A percentile compares a stretch with the other conserved stretches of the same genome.
These are phyloP conservation scores for Trifolium fragiferum DNA, from an alignment of 306 rosid genomes.

Conservation along the genomic window DNA sequence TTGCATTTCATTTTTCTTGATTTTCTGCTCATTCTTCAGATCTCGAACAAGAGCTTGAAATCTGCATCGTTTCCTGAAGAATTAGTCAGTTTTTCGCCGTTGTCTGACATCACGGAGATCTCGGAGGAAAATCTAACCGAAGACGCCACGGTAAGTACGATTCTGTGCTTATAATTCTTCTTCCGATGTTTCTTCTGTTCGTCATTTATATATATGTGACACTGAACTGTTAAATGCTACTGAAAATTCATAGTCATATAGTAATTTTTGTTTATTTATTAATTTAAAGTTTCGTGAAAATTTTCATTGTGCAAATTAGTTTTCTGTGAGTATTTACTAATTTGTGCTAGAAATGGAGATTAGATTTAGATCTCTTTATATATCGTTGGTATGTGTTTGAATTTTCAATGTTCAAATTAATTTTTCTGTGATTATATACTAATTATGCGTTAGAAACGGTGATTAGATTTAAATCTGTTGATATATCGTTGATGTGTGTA, in stretches of 20 bases:
- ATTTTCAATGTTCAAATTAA: background rate
- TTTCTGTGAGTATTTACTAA: background rate
- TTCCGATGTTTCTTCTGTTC: background rate
- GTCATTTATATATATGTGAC: background rate
- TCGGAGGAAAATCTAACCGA: slow-evolving; percentile 8
- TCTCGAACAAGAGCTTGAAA: slow-evolving; percentile 43
- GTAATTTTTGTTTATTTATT: background rate
- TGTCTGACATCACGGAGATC: slow-evolving; percentile 37
- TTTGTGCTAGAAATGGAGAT: background rate
- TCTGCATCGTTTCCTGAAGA: slow-evolving; percentile 34
- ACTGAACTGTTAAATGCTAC: background rate
- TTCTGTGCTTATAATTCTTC: slow-evolving; percentile 14
- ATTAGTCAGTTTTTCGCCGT: background rate
- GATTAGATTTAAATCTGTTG: background rate
- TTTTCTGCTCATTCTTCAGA: slow-evolving; percentile 29
- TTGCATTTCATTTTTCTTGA: background rate
- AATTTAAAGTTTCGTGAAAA: background rate
- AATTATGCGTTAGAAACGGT: background rate
- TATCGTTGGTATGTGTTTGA: background rate
- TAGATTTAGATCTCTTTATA: background rate
- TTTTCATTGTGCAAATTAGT: background rate
- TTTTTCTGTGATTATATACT: background rate
- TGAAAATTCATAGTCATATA: background rate
- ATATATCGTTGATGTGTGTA: background rate
- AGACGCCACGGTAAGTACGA: slow-evolving; percentile 32